Evolutionary conservation across 805 yeast species (phyloP).

Genomic region (Zygoascus bituminiphila): DNA sequence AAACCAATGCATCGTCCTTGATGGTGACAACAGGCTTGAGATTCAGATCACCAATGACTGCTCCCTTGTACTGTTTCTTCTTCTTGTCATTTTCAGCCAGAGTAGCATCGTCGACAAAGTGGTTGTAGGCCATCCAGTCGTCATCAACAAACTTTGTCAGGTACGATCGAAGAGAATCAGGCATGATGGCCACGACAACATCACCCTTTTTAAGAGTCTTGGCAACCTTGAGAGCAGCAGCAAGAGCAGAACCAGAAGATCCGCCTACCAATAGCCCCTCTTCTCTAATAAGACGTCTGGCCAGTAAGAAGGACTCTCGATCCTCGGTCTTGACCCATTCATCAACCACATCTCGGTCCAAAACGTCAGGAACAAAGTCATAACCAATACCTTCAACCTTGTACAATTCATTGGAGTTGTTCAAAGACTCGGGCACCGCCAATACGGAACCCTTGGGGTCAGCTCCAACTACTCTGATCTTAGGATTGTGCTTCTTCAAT

Average conservation of each 20-base stretch:
- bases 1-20: slow-evolving; percentile 47
- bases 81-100: slow-evolving; percentile 32
- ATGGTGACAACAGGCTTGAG: slow-evolving; percentile 78
- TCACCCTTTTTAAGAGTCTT: slow-evolving; percentile 65
- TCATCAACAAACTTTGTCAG: slow-evolving; percentile 83
- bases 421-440: slow-evolving; percentile 69
- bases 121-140: slow-evolving; percentile 80
- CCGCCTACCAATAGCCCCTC: slow-evolving; percentile 89
- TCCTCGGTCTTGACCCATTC: slow-evolving; percentile 84
- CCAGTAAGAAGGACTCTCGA: slow-evolving; percentile 66
- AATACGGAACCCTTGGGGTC: slow-evolving; percentile 84
- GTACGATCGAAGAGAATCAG: slow-evolving; percentile 81
- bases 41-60: slow-evolving; percentile 59
- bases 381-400: slow-evolving; percentile 89
- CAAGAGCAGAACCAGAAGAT: slow-evolving; percentile 77
- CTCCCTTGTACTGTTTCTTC: slow-evolving; percentile 37
- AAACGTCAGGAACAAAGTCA: slow-evolving; percentile 78
- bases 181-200: slow-evolving; percentile 70
- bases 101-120: slow-evolving; percentile 51
- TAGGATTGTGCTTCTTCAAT: slow-evolving; percentile 60
- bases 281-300: slow-evolving; percentile 72
- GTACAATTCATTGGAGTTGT: slow-evolving; percentile 49
- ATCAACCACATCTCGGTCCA: slow-evolving; percentile 58
- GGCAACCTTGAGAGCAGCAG: slow-evolving; percentile 66
- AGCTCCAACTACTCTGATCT: slow-evolving; percentile 62